Percentiles rank a stretch among this genome's conserved stretches.
These are phyloP conservation scores for Schizophyllum commune DNA, from an alignment of 1,284 basidiomycete species.

Conservation along the genomic window DNA sequence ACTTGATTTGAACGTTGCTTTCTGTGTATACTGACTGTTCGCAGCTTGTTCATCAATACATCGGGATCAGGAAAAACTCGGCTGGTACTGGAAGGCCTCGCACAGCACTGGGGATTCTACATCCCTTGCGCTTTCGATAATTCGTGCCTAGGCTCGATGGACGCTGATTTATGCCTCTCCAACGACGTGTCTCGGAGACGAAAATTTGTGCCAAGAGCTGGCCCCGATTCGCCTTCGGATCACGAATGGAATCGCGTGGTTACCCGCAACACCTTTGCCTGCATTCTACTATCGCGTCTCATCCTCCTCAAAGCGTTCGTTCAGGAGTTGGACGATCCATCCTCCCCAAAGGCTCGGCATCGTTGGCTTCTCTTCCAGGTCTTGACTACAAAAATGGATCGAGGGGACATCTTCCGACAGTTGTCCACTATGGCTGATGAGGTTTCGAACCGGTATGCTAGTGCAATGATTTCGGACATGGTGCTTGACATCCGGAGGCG, in stretches of 20 bases:
- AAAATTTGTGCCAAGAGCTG: not conserved
- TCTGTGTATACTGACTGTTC: not conserved
- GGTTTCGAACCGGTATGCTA: not conserved
- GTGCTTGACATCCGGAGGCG: not conserved
- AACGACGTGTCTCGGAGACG: not conserved
- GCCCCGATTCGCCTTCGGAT: too few species aligned
- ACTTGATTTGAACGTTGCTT: too few species aligned
- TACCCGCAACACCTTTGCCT: too few species aligned
- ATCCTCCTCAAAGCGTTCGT: too few species aligned
- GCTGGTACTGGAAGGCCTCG: conserved; percentile 6
- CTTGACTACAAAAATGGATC: not conserved
- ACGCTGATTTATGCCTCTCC: not conserved
- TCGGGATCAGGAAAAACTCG: conserved; percentile 6
- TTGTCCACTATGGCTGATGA: not conserved
- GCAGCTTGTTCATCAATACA: conserved; percentile 6
- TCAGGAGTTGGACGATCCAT: too few species aligned
- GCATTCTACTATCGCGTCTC: too few species aligned
- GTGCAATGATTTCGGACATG: not conserved
- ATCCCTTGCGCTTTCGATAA: conserved; percentile 2
- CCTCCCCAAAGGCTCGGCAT: too few species aligned
- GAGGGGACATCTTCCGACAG: not conserved
- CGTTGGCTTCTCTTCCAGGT: not conserved
- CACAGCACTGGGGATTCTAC: conserved; percentile 10
- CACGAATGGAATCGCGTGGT: too few species aligned
- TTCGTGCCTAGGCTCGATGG: conserved; percentile 2